Evolutionary conservation across 2,329 filamentous ascomycete genomes (phyloP).

Genomic region (Aspergillus arachidicola): DNA sequence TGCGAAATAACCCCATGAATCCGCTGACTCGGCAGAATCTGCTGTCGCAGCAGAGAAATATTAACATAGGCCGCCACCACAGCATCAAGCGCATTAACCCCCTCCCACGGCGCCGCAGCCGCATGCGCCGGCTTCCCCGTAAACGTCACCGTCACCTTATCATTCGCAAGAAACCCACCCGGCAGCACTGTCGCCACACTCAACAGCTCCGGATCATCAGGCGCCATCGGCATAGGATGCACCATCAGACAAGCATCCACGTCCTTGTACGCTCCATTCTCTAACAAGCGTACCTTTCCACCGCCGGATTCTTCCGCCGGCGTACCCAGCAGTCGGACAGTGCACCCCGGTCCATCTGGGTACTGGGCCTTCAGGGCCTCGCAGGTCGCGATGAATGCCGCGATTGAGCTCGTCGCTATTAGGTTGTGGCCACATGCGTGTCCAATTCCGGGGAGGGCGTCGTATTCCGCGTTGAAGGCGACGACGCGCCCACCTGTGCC

Average conservation of each 20-base stretch:
- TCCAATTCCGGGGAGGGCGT: constrained; percentile 39
- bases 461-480: constrained; percentile 42
- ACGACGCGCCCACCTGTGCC: constrained; percentile 30
- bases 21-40: constrained; percentile 54
- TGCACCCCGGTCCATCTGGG: constrained; percentile 24
- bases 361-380: constrained; percentile 29
- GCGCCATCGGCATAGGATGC: constrained; percentile 35
- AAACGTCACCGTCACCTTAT: constrained; percentile 42
- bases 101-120: constrained; percentile 58
- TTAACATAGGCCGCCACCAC: constrained; percentile 49
- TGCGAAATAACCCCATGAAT: constrained; percentile 56
- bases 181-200: constrained; percentile 26
- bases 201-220: constrained; percentile 23
- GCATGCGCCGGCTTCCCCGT: constrained; percentile 58
- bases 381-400: constrained; percentile 37
- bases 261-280: constrained; percentile 44
- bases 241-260: constrained; percentile 46
- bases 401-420: constrained; percentile 37
- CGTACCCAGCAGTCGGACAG: constrained; percentile 38
- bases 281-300: constrained; percentile 43
- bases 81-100: constrained; percentile 61
- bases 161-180: constrained; percentile 33
- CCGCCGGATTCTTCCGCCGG: constrained; percentile 39
- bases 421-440: constrained; percentile 41
- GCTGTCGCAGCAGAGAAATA: constrained; percentile 57